Percentiles rank a stretch among this genome's conserved stretches.
Conservation (phyloP, 2,329 filamentous ascomycete species). For the Biscogniauxia marginata region DNA sequence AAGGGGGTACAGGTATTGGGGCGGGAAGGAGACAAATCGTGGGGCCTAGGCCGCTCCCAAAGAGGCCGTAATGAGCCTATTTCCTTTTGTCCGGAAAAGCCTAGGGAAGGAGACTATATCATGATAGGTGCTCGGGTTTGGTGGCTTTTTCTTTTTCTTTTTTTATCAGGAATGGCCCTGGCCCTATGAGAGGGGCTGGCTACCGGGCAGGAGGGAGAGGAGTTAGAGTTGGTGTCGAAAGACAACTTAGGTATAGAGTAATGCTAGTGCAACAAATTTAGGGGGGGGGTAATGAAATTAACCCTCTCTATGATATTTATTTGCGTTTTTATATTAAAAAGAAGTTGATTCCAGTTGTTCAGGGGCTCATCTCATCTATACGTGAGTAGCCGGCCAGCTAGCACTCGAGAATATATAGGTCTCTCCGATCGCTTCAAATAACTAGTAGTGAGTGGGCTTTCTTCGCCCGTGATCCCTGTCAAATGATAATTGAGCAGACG, state of each 20-base stretch:
- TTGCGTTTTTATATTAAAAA: no score
- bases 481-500: no score
- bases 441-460: no score
- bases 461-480: no score
- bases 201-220: neutral
- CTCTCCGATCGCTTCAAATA: no score
- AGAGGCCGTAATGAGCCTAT: constrained; percentile 24
- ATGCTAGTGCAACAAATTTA: neutral
- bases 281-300: no score
- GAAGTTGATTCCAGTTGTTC: no score
- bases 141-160: neutral
- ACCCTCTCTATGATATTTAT: no score
- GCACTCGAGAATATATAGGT: no score
- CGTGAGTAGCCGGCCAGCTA: no score
- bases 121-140: no score
- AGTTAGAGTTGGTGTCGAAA: neutral
- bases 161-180: neutral
- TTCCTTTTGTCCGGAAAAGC: neutral
- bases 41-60: constrained; percentile 68
- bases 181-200: neutral
- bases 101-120: neutral
- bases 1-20: constrained; percentile 63
- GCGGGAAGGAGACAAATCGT: constrained; percentile 74
- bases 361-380: no score
- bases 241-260: neutral